Evolutionary conservation across 257 asterid species (phyloP).

Genomic region (Phtheirospermum japonicum): DNA sequence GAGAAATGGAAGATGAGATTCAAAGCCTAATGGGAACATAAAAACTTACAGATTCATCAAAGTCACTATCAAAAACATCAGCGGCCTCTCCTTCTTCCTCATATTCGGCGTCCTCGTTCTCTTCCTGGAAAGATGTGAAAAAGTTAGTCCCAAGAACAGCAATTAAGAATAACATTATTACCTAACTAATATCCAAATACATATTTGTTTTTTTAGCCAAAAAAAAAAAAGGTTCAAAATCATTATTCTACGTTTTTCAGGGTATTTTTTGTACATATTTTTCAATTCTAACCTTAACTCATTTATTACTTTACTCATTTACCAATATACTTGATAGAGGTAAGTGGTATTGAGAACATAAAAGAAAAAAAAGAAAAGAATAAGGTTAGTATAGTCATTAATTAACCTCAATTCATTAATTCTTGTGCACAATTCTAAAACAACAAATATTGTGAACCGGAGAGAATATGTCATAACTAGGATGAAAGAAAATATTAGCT

Average conservation of each 20-base stretch:
- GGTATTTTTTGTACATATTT: too few relatives aligned
- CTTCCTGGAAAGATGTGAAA: slow-evolving; percentile 62
- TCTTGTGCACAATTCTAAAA: background rate
- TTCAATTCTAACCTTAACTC: too few relatives aligned
- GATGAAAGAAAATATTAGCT: slow-evolving; percentile 1
- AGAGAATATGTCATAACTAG: too few relatives aligned
- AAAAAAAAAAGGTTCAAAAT: too few relatives aligned
- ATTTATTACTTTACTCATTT: too few relatives aligned
- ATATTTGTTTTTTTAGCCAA: background rate
- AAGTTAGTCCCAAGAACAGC: slow-evolving; percentile 3
- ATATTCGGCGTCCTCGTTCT: slow-evolving; percentile 58
- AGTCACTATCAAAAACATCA: slow-evolving; percentile 94
- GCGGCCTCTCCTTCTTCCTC: slow-evolving; percentile 77
- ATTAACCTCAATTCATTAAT: background rate
- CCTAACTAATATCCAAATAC: background rate
- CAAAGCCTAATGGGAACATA: slow-evolving; percentile 18
- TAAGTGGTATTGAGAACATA: too few relatives aligned
- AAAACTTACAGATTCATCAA: slow-evolving; percentile 90
- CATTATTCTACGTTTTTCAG: too few relatives aligned
- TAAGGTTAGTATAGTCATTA: too few relatives aligned
- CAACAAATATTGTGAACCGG: too few relatives aligned
- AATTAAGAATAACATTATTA: background rate
- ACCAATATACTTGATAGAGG: too few relatives aligned
- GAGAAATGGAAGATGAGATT: slow-evolving; percentile 17
- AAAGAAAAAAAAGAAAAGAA: too few relatives aligned